phyloP scores from a whole-genome alignment of 2,329 filamentous ascomycete species.

The Sporothrix variecibatus region DNA sequence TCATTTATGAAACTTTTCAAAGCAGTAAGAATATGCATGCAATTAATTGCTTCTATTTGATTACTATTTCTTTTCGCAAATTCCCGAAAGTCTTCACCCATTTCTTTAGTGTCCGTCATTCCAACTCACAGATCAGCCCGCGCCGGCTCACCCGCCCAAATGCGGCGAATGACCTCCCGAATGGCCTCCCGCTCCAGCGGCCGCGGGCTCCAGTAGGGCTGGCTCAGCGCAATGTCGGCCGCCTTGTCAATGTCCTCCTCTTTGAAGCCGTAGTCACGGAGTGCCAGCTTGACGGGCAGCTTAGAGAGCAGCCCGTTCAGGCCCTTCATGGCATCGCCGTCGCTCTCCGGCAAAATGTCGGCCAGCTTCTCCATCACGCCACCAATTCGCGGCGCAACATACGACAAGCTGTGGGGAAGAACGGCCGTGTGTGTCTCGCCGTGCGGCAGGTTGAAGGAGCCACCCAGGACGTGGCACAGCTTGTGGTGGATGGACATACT shows the following conservation, averaged over 20 bases:
- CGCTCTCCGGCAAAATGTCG: slow-evolving; percentile 54
- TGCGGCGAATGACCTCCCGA: slow-evolving; percentile 56
- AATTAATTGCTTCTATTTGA: too few relatives aligned
- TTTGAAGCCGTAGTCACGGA: slow-evolving; percentile 58
- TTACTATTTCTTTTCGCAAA: too few relatives aligned
- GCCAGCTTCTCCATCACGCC: slow-evolving; percentile 56
- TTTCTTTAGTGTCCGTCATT: background rate
- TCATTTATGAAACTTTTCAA: too few relatives aligned
- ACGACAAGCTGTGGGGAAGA: slow-evolving; percentile 63
- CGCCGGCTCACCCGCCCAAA: slow-evolving; percentile 56
- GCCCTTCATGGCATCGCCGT: slow-evolving; percentile 60
- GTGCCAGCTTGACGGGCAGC: slow-evolving; percentile 52
- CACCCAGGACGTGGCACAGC: slow-evolving; percentile 65
- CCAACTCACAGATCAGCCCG: slow-evolving; percentile 48
- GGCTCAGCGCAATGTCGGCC: slow-evolving; percentile 56
- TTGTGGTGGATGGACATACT: slow-evolving; percentile 69
- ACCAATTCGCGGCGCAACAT: slow-evolving; percentile 59
- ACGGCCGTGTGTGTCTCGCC: slow-evolving; percentile 66
- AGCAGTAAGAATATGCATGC: too few relatives aligned
- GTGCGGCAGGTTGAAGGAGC: slow-evolving; percentile 64
- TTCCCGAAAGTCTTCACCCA: background rate
- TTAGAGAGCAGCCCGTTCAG: slow-evolving; percentile 58
- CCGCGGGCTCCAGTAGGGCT: slow-evolving; percentile 61
- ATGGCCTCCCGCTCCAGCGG: slow-evolving; percentile 52
- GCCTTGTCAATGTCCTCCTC: slow-evolving; percentile 60